Conservation (phyloP, 805 yeast genomes). For the Limtongia smithiae region DNA sequence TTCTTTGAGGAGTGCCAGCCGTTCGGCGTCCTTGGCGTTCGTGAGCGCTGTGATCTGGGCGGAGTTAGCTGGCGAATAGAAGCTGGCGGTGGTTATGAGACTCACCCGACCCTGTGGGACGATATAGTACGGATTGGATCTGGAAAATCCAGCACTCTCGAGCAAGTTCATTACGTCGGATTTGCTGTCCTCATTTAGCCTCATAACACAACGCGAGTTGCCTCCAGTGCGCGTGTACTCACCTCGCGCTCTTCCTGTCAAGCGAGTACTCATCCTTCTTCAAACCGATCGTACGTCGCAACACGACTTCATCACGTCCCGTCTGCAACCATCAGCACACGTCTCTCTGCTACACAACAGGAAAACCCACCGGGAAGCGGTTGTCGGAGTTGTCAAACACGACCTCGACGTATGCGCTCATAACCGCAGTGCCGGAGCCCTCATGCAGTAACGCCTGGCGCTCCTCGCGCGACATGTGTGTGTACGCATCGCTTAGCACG, state of each 20-base stretch:
- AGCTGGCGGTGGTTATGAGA: too few species aligned
- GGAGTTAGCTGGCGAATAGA: conserved; percentile 48
- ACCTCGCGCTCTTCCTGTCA: conserved; percentile 71
- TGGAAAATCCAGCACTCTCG: conserved; percentile 89
- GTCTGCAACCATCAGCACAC: conserved; percentile 33
- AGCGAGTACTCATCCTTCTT: conserved; percentile 88
- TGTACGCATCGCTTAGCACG: conserved; percentile 85
- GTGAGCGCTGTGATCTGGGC: conserved; percentile 65
- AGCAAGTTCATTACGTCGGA: conserved; percentile 75
- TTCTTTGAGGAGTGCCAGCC: conserved; percentile 75
- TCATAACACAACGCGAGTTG: too few species aligned
- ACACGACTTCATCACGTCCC: conserved; percentile 61
- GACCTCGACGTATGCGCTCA: conserved; percentile 91
- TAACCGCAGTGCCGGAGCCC: conserved; percentile 70
- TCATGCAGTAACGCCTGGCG: conserved; percentile 84
- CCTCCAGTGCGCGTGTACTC: too few species aligned
- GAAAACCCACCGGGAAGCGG: conserved; percentile 52
- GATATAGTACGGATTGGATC: conserved; percentile 87
- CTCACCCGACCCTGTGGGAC: conserved; percentile 87
- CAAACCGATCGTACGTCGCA: conserved; percentile 88
- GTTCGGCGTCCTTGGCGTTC: conserved; percentile 80
- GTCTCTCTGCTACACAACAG: not conserved
- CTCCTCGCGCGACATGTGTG: conserved; percentile 78
- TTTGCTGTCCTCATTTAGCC: conserved; percentile 37
- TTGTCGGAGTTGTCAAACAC: conserved; percentile 77